These are phyloP conservation scores for Aspergillus ibericus DNA, from an alignment of 2,329 filamentous ascomycete genomes.

Conservation along the genomic window DNA sequence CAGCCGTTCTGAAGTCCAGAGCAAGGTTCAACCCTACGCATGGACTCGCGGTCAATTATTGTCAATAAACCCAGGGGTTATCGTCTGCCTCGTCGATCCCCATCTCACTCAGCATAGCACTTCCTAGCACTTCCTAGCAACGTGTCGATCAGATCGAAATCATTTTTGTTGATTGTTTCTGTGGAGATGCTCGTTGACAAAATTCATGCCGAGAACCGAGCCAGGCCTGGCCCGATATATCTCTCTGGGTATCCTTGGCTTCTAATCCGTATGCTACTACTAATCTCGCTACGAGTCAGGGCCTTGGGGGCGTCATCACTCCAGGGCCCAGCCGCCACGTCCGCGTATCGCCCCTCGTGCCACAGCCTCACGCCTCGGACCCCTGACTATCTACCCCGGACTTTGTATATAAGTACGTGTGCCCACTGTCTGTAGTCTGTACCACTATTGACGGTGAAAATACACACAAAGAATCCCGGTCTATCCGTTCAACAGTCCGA, in stretches of 20 bases:
- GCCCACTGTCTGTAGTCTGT: neutral
- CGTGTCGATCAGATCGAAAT: neutral
- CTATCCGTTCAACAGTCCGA: neutral
- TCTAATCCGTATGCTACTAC: neutral
- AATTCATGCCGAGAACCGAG: neutral
- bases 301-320: neutral
- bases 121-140: neutral
- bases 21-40: neutral
- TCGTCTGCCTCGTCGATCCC: neutral
- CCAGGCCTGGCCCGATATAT: neutral
- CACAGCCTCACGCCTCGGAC: neutral
- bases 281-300: neutral
- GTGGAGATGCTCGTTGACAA: neutral
- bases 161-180: neutral
- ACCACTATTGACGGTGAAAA: neutral
- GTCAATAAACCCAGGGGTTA: conserved; percentile 2
- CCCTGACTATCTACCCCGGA: neutral
- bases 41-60: neutral
- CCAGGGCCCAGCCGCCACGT: too few relatives aligned
- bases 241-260: neutral
- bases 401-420: neutral
- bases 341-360: neutral
- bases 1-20: neutral
- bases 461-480: neutral
- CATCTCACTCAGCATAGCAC: neutral